Evolutionary conservation across 2,329 filamentous ascomycete genomes (phyloP).

Genomic region (Trichophyton rubrum): DNA sequence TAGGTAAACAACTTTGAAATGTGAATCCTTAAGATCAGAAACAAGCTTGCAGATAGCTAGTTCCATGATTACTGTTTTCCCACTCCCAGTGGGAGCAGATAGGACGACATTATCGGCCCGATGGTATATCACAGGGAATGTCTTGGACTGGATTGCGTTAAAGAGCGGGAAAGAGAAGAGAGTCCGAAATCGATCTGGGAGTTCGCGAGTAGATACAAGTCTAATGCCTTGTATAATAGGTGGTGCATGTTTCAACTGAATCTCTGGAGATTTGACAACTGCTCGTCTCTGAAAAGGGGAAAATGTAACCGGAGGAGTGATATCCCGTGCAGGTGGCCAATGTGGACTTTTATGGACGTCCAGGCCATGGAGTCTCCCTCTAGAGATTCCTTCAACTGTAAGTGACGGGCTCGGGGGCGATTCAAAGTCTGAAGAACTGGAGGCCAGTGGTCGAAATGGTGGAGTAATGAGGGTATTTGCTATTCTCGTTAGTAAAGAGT

Average conservation of each 20-base stretch:
- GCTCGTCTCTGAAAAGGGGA: not conserved
- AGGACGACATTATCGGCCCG: constrained; percentile 65
- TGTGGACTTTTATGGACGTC: constrained; percentile 6
- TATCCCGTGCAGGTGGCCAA: constrained; percentile 4
- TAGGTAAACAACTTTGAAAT: constrained; percentile 74
- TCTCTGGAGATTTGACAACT: constrained; percentile 12
- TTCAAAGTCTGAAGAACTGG: constrained; percentile 21
- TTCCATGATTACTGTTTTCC: constrained; percentile 72
- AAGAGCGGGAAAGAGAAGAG: constrained; percentile 64
- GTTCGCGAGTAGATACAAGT: constrained; percentile 44
- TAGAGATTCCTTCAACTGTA: constrained; percentile 4
- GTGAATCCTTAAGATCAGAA: constrained; percentile 40
- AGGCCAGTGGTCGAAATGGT: constrained; percentile 16
- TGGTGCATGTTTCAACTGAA: constrained; percentile 23
- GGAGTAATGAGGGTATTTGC: constrained; percentile 11
- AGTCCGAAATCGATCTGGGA: constrained; percentile 57
- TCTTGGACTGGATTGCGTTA: constrained; percentile 74
- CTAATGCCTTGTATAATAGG: constrained; percentile 47
- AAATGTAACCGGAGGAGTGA: constrained; percentile 2
- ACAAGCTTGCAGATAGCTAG: constrained; percentile 66
- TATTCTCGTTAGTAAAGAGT: not conserved
- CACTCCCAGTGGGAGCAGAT: constrained; percentile 71
- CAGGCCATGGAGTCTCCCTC: not conserved
- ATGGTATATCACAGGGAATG: constrained; percentile 54
- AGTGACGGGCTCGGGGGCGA: constrained; percentile 23